These are phyloP conservation scores for Solanum chacoense DNA, from an alignment of 305 asterid genomes.

Conservation along the genomic window DNA sequence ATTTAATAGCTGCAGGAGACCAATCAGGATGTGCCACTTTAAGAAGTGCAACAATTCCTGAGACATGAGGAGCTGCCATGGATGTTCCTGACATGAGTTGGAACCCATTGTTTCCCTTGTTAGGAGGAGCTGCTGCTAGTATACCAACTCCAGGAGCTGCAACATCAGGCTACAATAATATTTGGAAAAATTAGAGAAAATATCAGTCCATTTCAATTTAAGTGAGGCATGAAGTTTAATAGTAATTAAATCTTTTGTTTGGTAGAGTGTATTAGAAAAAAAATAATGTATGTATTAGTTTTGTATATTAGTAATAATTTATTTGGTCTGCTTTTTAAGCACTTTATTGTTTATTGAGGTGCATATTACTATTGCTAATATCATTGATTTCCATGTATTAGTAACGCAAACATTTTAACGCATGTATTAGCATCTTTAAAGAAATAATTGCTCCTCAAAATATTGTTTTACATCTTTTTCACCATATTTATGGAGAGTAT, in stretches of 20 bases:
- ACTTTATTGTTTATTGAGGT: background rate
- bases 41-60: slow-evolving; percentile 33
- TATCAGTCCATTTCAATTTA: background rate
- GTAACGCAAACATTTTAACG: background rate
- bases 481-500: no score
- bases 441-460: no score
- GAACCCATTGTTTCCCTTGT: background rate
- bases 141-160: slow-evolving; percentile 32
- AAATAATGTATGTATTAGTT: no score
- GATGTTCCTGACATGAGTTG: slow-evolving; percentile 5
- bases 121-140: slow-evolving; percentile 14
- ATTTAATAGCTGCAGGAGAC: slow-evolving; percentile 54
- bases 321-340: background rate
- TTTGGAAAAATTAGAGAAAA: background rate
- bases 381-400: background rate
- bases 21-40: slow-evolving; percentile 29
- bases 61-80: slow-evolving; percentile 12
- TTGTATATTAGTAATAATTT: no score
- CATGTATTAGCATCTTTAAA: background rate
- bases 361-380: background rate
- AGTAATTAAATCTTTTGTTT: background rate
- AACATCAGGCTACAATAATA: slow-evolving; percentile 17
- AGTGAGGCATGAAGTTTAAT: background rate
- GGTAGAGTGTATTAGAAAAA: background rate
- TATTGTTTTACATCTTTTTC: no score